Evolutionary conservation across 176 grass and related monocot species (phyloP).

Genomic region (Cenchrus fungigraminus): DNA sequence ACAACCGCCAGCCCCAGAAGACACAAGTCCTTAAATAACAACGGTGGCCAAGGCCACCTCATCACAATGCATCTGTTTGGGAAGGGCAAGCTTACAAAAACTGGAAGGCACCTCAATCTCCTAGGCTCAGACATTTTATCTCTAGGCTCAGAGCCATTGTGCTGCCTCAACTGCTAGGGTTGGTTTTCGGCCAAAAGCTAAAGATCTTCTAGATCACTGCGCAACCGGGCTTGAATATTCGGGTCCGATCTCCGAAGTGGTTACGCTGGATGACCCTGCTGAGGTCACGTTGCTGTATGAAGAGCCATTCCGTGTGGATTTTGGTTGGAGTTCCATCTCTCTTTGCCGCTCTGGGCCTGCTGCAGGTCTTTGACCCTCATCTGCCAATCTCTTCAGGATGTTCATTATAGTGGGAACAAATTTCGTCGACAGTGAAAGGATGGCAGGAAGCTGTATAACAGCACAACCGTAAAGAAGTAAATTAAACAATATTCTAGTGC

Average conservation of each 20-base stretch:
- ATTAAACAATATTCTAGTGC: background rate
- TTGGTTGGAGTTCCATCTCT: slow-evolving; percentile 63
- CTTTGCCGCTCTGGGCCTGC: slow-evolving; percentile 51
- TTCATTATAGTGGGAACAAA: slow-evolving; percentile 97
- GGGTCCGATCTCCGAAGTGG: slow-evolving; percentile 50
- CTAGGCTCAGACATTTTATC: background rate
- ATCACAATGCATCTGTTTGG: slow-evolving; percentile 34
- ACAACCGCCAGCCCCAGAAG: slow-evolving; percentile 41
- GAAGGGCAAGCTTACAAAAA: slow-evolving; percentile 46
- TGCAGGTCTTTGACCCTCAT: slow-evolving; percentile 65
- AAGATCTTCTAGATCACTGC: slow-evolving; percentile 53
- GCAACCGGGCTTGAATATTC: slow-evolving; percentile 69
- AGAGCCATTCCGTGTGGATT: slow-evolving; percentile 65
- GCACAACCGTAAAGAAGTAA: slow-evolving; percentile 17
- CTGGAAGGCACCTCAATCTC: slow-evolving; percentile 37
- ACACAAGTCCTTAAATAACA: slow-evolving; percentile 36
- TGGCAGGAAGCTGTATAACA: slow-evolving; percentile 65
- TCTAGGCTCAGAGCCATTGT: slow-evolving; percentile 27
- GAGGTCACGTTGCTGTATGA: slow-evolving; percentile 61
- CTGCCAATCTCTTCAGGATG: slow-evolving; percentile 90
- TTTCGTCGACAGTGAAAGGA: slow-evolving; percentile 91
- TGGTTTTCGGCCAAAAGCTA: slow-evolving; percentile 35
- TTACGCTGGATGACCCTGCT: slow-evolving; percentile 70
- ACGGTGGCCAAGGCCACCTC: background rate
- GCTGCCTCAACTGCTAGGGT: slow-evolving; percentile 35